Conservation (phyloP, 176 grass and related monocot species). For the Thinopyrum elongatum region DNA sequence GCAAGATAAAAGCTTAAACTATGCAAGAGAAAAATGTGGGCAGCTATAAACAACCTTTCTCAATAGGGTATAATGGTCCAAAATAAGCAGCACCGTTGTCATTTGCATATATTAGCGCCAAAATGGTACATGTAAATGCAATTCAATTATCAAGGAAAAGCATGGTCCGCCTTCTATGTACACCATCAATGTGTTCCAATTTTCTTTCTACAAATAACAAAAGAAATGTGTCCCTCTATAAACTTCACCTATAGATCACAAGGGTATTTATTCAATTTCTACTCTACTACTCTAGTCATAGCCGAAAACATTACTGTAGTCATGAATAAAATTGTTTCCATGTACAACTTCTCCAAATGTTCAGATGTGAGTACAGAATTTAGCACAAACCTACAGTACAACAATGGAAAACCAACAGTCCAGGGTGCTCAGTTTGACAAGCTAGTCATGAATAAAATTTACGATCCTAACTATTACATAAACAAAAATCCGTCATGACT, state of each 20-base stretch:
- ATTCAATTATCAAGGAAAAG: conserved; percentile 9
- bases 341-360: background rate
- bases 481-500: too few species aligned
- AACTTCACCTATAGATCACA: background rate
- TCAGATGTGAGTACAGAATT: background rate
- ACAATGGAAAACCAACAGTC: background rate
- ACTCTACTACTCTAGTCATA: background rate
- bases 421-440: background rate
- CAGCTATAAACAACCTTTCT: background rate
- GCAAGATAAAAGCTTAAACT: too few species aligned
- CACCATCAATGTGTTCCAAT: background rate
- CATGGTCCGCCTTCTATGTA: background rate
- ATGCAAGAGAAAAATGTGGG: background rate
- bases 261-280: background rate
- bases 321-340: conserved; percentile 17
- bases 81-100: background rate
- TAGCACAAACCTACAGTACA: conserved; percentile 1
- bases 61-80: background rate
- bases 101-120: conserved; percentile 17
- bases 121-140: background rate
- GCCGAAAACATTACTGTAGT: background rate
- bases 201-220: background rate
- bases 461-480: too few species aligned
- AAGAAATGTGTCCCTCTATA: background rate
- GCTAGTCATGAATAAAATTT: too few species aligned